A percentile compares a stretch with the other conserved stretches of the same genome.
Evolutionary conservation across 202 grass and related monocot species (phyloP).

Genomic region (Carex arenaria): DNA sequence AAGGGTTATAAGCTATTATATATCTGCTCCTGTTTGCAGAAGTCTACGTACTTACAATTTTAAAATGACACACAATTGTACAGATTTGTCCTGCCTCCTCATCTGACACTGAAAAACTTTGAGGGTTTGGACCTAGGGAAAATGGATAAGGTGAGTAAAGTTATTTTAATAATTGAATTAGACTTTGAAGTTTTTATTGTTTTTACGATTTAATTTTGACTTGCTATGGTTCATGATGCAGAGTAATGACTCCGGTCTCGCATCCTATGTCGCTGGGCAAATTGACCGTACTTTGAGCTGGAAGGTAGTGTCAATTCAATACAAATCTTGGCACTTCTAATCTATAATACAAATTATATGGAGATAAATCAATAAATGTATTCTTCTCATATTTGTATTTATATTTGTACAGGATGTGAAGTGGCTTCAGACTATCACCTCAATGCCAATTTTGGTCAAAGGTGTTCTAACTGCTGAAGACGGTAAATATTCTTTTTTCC

Average conservation of each 20-base stretch:
- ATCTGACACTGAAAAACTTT: constrained; percentile 89
- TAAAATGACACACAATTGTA: constrained; percentile 11
- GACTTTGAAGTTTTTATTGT: background rate
- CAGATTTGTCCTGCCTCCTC: constrained; percentile 84
- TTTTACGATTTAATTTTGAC: background rate
- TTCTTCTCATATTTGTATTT: background rate
- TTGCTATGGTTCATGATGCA: constrained; percentile 26
- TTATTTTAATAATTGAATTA: constrained; percentile 4
- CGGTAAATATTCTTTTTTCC: constrained; percentile 31
- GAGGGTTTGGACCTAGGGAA: constrained; percentile 81
- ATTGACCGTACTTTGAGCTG: constrained; percentile 91
- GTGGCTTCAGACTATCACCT: constrained; percentile 93
- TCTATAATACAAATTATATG: background rate
- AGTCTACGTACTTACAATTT: background rate
- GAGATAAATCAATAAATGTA: background rate
- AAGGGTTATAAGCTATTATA: too few species aligned
- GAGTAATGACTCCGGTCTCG: constrained; percentile 89
- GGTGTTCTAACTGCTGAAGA: constrained; percentile 94
- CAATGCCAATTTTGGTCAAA: constrained; percentile 92
- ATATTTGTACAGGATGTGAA: constrained; percentile 61
- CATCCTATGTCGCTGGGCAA: constrained; percentile 90
- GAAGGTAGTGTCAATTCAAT: constrained; percentile 43
- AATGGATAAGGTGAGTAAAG: constrained; percentile 64
- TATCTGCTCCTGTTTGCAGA: background rate
- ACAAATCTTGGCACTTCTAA: background rate